Base-by-base conservation (phyloP, 371 early-diverging fungal species). In the Rhizopus sp. region DNA sequence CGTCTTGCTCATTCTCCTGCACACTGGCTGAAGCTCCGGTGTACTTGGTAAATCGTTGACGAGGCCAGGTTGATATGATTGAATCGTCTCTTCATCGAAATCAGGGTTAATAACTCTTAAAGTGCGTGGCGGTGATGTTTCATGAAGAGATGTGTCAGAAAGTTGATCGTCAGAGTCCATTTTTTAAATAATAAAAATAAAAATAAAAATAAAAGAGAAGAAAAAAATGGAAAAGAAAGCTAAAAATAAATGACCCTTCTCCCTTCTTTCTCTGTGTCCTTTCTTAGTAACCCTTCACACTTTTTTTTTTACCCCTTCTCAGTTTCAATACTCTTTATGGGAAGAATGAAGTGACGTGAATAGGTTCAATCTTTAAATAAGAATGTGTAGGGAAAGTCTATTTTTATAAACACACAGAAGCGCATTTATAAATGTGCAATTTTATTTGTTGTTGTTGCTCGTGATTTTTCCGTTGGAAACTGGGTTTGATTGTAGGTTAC, bases 101-200 rank as follows among this genome's bases (percentile, higher is more conserved):
- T 66, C 66, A 15, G 66, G 66, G 15, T 66, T 66, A 0, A 66
- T 53, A 0, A 66, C 66, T 46, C 66, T 34, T 17, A 66, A 47
- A 13, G 41, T 58, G 29, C 61, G 58, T 4, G 55, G 45, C 15
- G 55, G 51, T 13, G 40, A 34, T 9, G 35, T 45, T 1, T 57
- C 51, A n/a, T 29, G 31, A 10, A 57, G 23, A 7, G 60, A 55
- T 13, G 57, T 55, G 15, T 56, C 57, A 15, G 57, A 54, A 39
- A 60, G 60, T 38, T 57, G 50, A 44, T 61, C 48, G 16, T 55
- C 55, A 13, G 66, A 60, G 6, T 55, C 50, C 32, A 39, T 55
- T 17, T 49, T 59, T n/a, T 62, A 55, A 47, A 50, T 51, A 46
- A 47, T 15, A 35, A 52, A 44, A 5, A 16, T 12, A 9, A 35